Base-by-base conservation (phyloP, 2,329 filamentous ascomycete species). In the Aspergillus pseudoviridinutans region DNA sequence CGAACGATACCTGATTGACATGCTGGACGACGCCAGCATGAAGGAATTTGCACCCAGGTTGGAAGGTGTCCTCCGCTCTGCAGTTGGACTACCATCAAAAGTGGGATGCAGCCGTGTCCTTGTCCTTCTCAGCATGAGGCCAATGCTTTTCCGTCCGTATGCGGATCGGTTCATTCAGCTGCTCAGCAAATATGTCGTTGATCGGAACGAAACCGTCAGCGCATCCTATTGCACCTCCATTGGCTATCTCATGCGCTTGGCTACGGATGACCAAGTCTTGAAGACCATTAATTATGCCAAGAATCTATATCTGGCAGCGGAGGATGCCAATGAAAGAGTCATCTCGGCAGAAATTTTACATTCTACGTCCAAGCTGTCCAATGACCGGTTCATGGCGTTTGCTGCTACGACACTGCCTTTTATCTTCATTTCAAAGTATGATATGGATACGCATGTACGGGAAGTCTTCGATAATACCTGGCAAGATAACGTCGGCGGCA, bases 171-270 rank as follows among this genome's bases (percentile, higher is more conserved):
- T 97, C 66, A 79, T 97, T 52, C 88, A 87, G 62, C 72, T 92
- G 9, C 82, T 96, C 61, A 86, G 91, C 66, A 93, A 91, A 72
- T 85, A 92, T 57, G 85, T 92, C 1, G 82, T 96, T 51, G 94
- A 99, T 71, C 88, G 89, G 61, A 99, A 99, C 68, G 92, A 97
- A 65, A 94, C 95, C 20, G 92, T 97, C 56, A 92, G 89, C 68
- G 88, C 90, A 60, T 90, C 90, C 2, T 99, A 97, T 71, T 93
- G 92, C 22, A 87, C 87, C 54, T 87, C 92, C 3, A 85, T 91
- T 24, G 94, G 93, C 0, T 97, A 97, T 71, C 80, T 97, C 55
- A 82, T 94, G 64, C 85, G 85, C 22, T 68, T 84, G 10, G 83
- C 83, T n/a, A 81, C 82, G 1, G 82, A 86, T 62, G 81, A 83